phyloP scores from a whole-genome alignment of 2,329 filamentous ascomycete genomes.

The Calycina marina region DNA sequence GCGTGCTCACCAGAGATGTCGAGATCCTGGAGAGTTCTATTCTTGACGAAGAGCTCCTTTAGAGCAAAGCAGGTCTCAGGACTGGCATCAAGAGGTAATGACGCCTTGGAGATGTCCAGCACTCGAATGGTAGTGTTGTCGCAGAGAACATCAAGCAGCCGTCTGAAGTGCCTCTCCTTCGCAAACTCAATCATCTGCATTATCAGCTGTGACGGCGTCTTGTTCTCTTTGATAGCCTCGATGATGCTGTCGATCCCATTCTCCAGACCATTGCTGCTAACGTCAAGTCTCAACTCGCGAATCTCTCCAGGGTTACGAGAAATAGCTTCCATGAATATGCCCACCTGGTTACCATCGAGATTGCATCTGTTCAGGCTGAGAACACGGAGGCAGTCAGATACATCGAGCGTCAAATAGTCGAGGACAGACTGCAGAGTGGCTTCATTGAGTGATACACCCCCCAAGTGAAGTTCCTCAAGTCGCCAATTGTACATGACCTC shows the following conservation, averaged over 20 bases:
- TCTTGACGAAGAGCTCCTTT: slow-evolving; percentile 49
- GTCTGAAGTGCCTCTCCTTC: slow-evolving; percentile 34
- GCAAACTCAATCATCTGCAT: slow-evolving; percentile 51
- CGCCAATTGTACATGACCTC: slow-evolving; percentile 54
- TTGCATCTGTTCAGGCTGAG: slow-evolving; percentile 54
- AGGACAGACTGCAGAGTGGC: slow-evolving; percentile 50
- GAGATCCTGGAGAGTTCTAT: slow-evolving; percentile 48
- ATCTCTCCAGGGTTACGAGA: slow-evolving; percentile 31
- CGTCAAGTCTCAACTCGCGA: slow-evolving; percentile 48
- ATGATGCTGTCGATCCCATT: slow-evolving; percentile 35
- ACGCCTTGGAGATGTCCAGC: slow-evolving; percentile 56
- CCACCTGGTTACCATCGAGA: slow-evolving; percentile 48
- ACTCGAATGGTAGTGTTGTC: slow-evolving; percentile 47
- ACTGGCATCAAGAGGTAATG: slow-evolving; percentile 52
- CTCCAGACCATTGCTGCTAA: slow-evolving; percentile 40
- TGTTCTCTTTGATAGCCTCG: slow-evolving; percentile 33
- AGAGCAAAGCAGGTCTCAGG: slow-evolving; percentile 51
- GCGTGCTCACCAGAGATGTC: slow-evolving; percentile 61
- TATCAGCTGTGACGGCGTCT: slow-evolving; percentile 47
- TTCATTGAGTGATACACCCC: slow-evolving; percentile 45
- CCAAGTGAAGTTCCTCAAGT: slow-evolving; percentile 50
- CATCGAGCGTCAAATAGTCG: slow-evolving; percentile 45
- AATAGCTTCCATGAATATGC: slow-evolving; percentile 48
- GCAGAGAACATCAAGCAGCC: slow-evolving; percentile 45
- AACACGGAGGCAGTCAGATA: slow-evolving; percentile 44